A percentile compares a stretch with the other conserved stretches of the same genome.
Evolutionary conservation across 2,329 filamentous ascomycete genomes (phyloP).

Genomic region (Talaromyces sp.): DNA sequence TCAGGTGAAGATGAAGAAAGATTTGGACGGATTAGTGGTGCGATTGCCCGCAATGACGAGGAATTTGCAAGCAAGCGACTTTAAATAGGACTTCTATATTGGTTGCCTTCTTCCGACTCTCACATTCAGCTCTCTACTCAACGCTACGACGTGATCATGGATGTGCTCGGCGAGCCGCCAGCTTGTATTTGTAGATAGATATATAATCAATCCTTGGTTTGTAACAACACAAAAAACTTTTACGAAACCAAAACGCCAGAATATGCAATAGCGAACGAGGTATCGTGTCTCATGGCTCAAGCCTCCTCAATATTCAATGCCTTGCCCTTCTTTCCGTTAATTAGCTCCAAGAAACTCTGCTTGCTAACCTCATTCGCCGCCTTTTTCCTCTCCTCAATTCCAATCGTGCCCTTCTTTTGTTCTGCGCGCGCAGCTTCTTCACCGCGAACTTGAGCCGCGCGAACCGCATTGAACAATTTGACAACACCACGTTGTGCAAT

Average conservation of each 20-base stretch:
- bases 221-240: constrained; percentile 9
- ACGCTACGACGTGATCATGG: constrained; percentile 1
- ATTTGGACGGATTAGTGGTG: constrained; percentile 81
- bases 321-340: constrained; percentile 58
- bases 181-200: constrained; percentile 18
- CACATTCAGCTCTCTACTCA: constrained; percentile 17
- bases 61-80: constrained; percentile 94
- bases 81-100: constrained; percentile 37
- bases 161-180: neutral
- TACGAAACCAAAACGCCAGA: constrained; percentile 30
- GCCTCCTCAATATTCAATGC: constrained; percentile 45
- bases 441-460: constrained; percentile 86
- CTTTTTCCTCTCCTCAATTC: constrained; percentile 75
- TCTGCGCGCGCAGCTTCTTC: constrained; percentile 67
- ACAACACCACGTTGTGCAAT: constrained; percentile 91
- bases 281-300: constrained; percentile 25
- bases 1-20: constrained; percentile 87
- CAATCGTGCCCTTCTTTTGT: constrained; percentile 70
- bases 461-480: constrained; percentile 92
- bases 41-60: constrained; percentile 89
- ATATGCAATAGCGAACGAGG: constrained; percentile 8
- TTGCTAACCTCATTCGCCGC: constrained; percentile 95
- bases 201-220: constrained; percentile 6
- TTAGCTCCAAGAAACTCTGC: constrained; percentile 87
- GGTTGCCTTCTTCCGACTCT: neutral